phyloP scores from a whole-genome alignment of 1,139 yeast species.

The Groenewaldozyma auringiensis region DNA sequence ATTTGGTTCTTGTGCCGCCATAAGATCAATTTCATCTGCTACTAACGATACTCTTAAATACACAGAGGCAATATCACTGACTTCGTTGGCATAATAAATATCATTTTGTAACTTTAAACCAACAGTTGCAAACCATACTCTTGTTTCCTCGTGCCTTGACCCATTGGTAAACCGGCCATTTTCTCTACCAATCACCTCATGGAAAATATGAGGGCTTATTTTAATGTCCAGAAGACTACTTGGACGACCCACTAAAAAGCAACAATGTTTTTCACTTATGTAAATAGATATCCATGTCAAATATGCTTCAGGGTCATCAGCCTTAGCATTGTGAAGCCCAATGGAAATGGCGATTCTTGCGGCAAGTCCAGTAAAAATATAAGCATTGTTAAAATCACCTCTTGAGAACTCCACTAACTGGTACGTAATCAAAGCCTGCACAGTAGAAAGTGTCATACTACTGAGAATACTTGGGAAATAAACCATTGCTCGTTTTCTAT shows the following conservation, averaged over 20 bases:
- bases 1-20: slow-evolving; percentile 6
- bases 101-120: slow-evolving; percentile 6
- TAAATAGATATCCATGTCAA: slow-evolving; percentile 6
- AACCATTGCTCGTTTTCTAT: slow-evolving; percentile 4
- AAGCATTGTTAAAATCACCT: slow-evolving; percentile 5
- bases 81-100: slow-evolving; percentile 5
- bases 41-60: slow-evolving; percentile 4
- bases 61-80: slow-evolving; percentile 7
- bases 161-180: slow-evolving; percentile 1
- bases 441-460: slow-evolving; percentile 3
- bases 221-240: slow-evolving; percentile 4
- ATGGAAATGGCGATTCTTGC: slow-evolving; percentile 8
- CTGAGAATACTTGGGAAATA: slow-evolving; percentile 6
- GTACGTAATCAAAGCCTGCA: slow-evolving; percentile 5
- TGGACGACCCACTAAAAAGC: slow-evolving; percentile 8
- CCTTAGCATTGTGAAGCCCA: slow-evolving; percentile 6
- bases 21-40: slow-evolving; percentile 8
- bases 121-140: slow-evolving; percentile 6
- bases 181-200: neutral
- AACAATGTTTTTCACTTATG: slow-evolving; percentile 5
- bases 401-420: slow-evolving; percentile 1
- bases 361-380: slow-evolving; percentile 6
- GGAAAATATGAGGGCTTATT: slow-evolving; percentile 1
- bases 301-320: slow-evolving; percentile 6
- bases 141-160: slow-evolving; percentile 4